Percentiles rank a stretch among this genome's conserved stretches.
phyloP scores from a whole-genome alignment of 2,329 filamentous ascomycete species.

The Fusarium haematococcum region DNA sequence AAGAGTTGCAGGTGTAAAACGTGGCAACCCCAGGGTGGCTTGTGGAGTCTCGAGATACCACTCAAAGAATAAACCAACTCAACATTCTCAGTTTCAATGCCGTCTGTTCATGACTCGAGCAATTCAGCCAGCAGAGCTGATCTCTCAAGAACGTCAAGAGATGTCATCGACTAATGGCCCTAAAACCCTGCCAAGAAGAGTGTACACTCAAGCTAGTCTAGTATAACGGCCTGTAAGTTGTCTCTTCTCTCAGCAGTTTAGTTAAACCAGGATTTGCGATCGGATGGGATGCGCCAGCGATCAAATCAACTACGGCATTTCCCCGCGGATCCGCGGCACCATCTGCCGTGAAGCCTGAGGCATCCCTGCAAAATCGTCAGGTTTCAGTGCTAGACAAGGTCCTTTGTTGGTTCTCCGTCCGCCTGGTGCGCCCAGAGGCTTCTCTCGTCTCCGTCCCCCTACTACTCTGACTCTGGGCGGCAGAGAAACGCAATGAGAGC shows the following conservation, averaged over 20 bases:
- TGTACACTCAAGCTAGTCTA: conserved; percentile 26
- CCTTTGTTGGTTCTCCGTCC: conserved; percentile 7
- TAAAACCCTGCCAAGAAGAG: conserved; percentile 22
- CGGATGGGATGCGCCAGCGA: conserved; percentile 26
- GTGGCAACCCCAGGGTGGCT: neutral
- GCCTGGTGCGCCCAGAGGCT: conserved; percentile 7
- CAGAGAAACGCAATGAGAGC: conserved; percentile 33
- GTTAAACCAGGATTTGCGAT: conserved; percentile 14
- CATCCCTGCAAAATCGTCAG: conserved; percentile 28
- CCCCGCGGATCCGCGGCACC: conserved; percentile 21
- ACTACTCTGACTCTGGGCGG: conserved; percentile 2
- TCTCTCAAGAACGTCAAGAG: neutral
- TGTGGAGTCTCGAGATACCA: neutral
- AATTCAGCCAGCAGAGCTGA: conserved; percentile 3
- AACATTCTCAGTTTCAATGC: neutral
- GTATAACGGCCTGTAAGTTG: conserved; percentile 18
- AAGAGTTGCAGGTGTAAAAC: neutral
- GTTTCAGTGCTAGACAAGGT: conserved; percentile 26
- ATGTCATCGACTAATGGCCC: neutral
- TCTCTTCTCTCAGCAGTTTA: conserved; percentile 30
- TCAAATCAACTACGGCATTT: conserved; percentile 31
- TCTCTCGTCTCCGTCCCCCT: conserved; percentile 10
- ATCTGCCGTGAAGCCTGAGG: conserved; percentile 43
- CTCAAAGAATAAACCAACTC: neutral
- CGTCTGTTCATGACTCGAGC: neutral